phyloP scores from a whole-genome alignment of 2,329 filamentous ascomycete genomes.

The Clarireedia monteithiana region DNA sequence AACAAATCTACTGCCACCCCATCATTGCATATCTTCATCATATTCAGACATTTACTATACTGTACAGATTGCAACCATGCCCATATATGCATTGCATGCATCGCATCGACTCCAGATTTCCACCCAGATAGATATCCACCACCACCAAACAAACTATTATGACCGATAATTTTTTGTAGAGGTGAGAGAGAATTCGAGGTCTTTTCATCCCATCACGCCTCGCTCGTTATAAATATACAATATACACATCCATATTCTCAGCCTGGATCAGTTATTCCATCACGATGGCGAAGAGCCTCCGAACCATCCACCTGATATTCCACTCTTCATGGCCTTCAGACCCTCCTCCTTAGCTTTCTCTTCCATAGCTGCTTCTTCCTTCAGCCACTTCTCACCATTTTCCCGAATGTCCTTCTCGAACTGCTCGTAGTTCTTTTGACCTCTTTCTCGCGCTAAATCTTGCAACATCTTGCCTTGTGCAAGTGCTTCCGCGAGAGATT shows the following conservation, averaged over 20 bases:
- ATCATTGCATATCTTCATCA: no score
- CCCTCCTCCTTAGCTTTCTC: slow-evolving; percentile 86
- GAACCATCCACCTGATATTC: slow-evolving; percentile 53
- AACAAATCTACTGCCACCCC: no score
- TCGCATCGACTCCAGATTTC: not conserved
- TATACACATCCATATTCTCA: no score
- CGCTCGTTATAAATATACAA: not conserved
- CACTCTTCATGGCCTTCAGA: slow-evolving; percentile 85
- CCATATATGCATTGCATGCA: no score
- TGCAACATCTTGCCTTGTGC: slow-evolving; percentile 95
- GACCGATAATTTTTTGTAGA: not conserved
- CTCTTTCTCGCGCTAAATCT: slow-evolving; percentile 86
- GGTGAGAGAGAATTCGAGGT: not conserved
- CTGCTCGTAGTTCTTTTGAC: slow-evolving; percentile 80
- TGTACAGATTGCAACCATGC: no score
- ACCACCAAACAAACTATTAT: not conserved
- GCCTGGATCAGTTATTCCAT: not conserved
- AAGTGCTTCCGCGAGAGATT: slow-evolving; percentile 65
- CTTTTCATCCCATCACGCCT: not conserved
- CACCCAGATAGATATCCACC: not conserved
- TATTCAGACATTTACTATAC: no score
- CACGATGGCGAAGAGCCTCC: slow-evolving; percentile 10
- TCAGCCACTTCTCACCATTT: slow-evolving; percentile 92
- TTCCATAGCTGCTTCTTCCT: slow-evolving; percentile 82
- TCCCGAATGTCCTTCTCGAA: slow-evolving; percentile 87